Evolutionary conservation across 2,329 filamentous ascomycete species (phyloP).

Genomic region (Fusarium verrucosum): DNA sequence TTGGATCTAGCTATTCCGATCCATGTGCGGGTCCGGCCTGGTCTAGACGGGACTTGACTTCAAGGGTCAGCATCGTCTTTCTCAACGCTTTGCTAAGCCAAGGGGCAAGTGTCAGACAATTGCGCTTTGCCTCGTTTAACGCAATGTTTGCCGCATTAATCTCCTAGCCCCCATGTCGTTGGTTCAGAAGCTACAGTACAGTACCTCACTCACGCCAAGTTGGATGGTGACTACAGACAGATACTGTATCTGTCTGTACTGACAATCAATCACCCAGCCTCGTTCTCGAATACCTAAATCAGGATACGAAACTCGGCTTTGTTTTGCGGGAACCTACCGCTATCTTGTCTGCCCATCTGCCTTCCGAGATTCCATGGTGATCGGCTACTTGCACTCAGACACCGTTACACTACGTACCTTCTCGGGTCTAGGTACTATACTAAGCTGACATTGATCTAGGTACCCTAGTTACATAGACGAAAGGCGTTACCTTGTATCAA

Average conservation of each 20-base stretch:
- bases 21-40: slow-evolving; percentile 39
- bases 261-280: neutral
- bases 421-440: neutral
- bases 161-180: slow-evolving; percentile 1
- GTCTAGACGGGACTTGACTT: slow-evolving; percentile 4
- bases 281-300: slow-evolving; percentile 19
- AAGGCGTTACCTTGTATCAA: slow-evolving; percentile 8
- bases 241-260: neutral
- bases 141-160: slow-evolving; percentile 20
- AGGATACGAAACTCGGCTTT: slow-evolving; percentile 34
- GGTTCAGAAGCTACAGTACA: neutral
- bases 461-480: neutral
- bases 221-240: neutral
- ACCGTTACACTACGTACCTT: slow-evolving; percentile 26
- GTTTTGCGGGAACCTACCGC: slow-evolving; percentile 28
- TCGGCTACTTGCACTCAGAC: slow-evolving; percentile 21
- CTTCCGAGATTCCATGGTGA: slow-evolving; percentile 10
- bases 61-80: slow-evolving; percentile 6
- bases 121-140: slow-evolving; percentile 15
- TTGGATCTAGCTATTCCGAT: slow-evolving; percentile 43
- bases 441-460: neutral
- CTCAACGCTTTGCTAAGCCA: neutral
- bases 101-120: slow-evolving; percentile 19
- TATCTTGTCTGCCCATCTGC: slow-evolving; percentile 12
- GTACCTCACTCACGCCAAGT: neutral